phyloP scores from a whole-genome alignment of 495 filamentous ascomycete genomes.

The Penicillium flavigenum region DNA sequence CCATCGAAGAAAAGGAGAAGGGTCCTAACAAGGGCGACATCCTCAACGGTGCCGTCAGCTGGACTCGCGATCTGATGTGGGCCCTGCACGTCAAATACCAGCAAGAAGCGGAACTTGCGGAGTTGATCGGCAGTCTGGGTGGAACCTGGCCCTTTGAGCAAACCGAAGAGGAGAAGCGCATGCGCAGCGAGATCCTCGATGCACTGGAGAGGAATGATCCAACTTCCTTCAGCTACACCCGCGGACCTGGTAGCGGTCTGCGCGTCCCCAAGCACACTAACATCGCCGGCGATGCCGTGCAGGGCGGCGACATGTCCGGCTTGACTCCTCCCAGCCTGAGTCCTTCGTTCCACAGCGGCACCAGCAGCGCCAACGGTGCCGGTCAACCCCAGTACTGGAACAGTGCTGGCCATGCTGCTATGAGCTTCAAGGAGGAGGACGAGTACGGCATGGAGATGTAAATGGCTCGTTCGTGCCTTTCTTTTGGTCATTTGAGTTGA shows the following conservation, averaged over 20 bases:
- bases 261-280: slow-evolving; percentile 93
- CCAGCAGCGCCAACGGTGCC: slow-evolving; percentile 53
- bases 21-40: slow-evolving; percentile 99
- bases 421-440: slow-evolving; percentile 89
- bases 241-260: slow-evolving; percentile 78
- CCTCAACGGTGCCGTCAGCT: slow-evolving; percentile 92
- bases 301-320: slow-evolving; percentile 39
- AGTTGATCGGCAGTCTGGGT: slow-evolving; percentile 68
- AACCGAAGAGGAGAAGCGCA: slow-evolving; percentile 89
- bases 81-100: slow-evolving; percentile 80
- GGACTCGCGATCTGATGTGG: slow-evolving; percentile 99
- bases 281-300: slow-evolving; percentile 73
- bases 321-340: slow-evolving; percentile 66
- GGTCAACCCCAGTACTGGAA: slow-evolving; percentile 67
- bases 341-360: slow-evolving; percentile 64
- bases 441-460: slow-evolving; percentile 82
- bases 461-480: slow-evolving; percentile 16
- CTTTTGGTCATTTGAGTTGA: slow-evolving; percentile 27
- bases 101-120: slow-evolving; percentile 80
- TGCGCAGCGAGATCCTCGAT: slow-evolving; percentile 87
- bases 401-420: slow-evolving; percentile 62
- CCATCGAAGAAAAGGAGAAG: slow-evolving; percentile 96
- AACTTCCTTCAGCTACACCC: slow-evolving; percentile 73
- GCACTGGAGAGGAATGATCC: slow-evolving; percentile 76
- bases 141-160: slow-evolving; percentile 76